Evolutionary conservation across 768 basidiomycete genomes (phyloP).

Genomic region (Boletellus sp.): DNA sequence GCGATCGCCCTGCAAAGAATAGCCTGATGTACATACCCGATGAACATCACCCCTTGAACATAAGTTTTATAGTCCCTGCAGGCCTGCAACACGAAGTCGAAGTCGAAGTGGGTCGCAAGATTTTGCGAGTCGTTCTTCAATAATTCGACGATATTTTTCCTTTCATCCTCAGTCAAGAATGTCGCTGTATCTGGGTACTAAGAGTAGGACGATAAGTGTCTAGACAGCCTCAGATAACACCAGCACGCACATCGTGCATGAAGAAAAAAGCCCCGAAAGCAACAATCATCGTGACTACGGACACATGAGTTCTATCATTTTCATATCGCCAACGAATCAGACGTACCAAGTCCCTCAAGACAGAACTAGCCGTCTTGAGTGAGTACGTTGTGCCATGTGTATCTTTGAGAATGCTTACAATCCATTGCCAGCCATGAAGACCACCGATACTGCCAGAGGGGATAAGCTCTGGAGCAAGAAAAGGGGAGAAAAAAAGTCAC

Average conservation of each 20-base stretch:
- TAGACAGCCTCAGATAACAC: not conserved
- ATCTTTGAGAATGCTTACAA: not conserved
- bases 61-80: conserved; percentile 1
- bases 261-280: not conserved
- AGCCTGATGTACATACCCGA: not conserved
- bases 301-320: not conserved
- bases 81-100: not conserved
- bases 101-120: conserved; percentile 1
- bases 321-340: not conserved
- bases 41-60: not conserved
- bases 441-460: not conserved
- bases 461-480: not conserved
- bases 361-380: not conserved
- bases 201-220: not conserved
- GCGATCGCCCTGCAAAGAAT: not conserved
- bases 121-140: not conserved
- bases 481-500: not conserved
- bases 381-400: not conserved
- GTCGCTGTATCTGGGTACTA: conserved; percentile 1
- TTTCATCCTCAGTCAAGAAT: not conserved
- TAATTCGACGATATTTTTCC: not conserved
- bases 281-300: not conserved
- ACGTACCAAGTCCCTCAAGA: not conserved
- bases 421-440: conserved; percentile 5
- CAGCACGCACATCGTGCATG: not conserved